Evolutionary conservation across 2,329 filamentous ascomycete genomes (phyloP).

Genomic region (Claviceps lovelessii): DNA sequence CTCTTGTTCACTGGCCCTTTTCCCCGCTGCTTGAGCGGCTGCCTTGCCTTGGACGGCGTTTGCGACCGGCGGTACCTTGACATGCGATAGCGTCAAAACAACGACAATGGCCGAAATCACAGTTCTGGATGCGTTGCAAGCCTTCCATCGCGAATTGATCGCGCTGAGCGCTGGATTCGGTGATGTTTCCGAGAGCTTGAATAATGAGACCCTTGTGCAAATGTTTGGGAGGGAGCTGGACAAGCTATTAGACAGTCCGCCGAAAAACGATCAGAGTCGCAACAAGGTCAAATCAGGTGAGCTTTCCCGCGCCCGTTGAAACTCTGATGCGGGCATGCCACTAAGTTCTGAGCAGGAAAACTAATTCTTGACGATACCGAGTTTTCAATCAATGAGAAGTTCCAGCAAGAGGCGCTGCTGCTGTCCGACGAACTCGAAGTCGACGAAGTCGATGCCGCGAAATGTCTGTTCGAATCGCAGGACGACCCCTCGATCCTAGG

Average conservation of each 20-base stretch:
- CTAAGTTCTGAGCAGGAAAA: constrained; percentile 44
- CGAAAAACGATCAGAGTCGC: constrained; percentile 62
- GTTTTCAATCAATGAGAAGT: constrained; percentile 73
- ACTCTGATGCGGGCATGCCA: constrained; percentile 1
- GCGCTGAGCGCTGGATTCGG: constrained; percentile 56
- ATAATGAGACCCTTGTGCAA: constrained; percentile 54
- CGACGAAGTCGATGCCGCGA: constrained; percentile 74
- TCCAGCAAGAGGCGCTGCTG: constrained; percentile 67
- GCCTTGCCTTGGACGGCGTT: background rate
- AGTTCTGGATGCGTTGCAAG: constrained; percentile 63
- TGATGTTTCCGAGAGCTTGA: constrained; percentile 48
- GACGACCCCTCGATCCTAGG: constrained; percentile 55
- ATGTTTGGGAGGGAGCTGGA: constrained; percentile 60
- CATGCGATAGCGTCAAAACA: constrained; percentile 31
- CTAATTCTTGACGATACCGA: constrained; percentile 57
- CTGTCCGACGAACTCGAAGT: constrained; percentile 80
- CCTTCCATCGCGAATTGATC: constrained; percentile 72
- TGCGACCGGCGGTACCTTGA: constrained; percentile 9
- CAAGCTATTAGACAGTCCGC: constrained; percentile 57
- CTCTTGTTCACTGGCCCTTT: background rate
- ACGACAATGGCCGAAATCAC: constrained; percentile 57
- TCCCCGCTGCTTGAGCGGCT: background rate
- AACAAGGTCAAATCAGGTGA: constrained; percentile 54
- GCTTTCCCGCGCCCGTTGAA: constrained; percentile 8
- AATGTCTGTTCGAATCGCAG: constrained; percentile 59